Evolutionary conservation across 23 red algal species (phyloP), one percentile per base, ranked within the genome.

Genomic region (Gracilaria gracilis): DNA sequence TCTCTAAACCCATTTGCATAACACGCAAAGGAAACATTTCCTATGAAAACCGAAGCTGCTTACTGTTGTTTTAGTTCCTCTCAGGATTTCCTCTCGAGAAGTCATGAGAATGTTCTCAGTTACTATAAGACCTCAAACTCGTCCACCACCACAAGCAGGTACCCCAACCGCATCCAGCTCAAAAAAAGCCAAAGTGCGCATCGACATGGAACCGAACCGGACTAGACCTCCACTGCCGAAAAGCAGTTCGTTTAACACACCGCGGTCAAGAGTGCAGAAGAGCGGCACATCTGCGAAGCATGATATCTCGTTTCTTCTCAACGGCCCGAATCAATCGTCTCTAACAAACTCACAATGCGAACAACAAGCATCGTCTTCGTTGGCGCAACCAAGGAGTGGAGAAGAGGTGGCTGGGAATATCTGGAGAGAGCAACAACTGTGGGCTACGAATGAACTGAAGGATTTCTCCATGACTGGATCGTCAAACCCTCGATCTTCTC

Each of bases 281-380:
- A 51, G 9, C 35, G 0, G 16, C 38, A 77, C 19, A 17, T 77
- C 72, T 23, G 20, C 23, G 46, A 77, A 77, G 21, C 72, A 77
- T 77, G 72, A 77, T 29, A 77, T 77, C n/a, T 77, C 72, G 1
- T 77, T 77, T 27, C 39, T 77, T 8, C 42, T 77, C 31, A 77
- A 77, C 46, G 72, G 72, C 27, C 38, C 72, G 19, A 77, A 50
- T 5, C 31, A 46, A 33, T 77, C 72, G 7, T 3, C 38, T 40
- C 16, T 14, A 51, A 31, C 38, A 77, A 27, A 6, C n/a, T 29
- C 72, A 14, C 38, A 50, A n/a, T 7, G 14, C 9, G 46, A 50
- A 77, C 72, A 49, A 49, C 72, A 77, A 37, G 33, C 27, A 7
- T 32, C 64, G 4, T 69, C 17, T 31, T 19, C 33, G 0, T 34